A percentile compares a stretch with the other conserved stretches of the same genome.
Conservation (phyloP, 768 basidiomycete genomes). For the Lactifluus hygrophoroides region DNA sequence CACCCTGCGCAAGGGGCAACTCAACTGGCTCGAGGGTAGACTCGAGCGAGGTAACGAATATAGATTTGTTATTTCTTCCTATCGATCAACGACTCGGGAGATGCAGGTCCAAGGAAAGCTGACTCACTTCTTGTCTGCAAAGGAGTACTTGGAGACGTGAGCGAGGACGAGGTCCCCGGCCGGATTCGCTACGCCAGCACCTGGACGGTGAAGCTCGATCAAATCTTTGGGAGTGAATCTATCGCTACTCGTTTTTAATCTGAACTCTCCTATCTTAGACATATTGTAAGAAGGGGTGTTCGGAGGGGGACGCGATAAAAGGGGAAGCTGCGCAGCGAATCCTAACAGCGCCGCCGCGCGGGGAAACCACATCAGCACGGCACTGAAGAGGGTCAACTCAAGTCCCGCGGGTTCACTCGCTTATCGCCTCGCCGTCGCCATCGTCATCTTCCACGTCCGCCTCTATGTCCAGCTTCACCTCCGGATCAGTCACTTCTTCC, state of each 20-base stretch:
- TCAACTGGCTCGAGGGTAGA: conserved; percentile 41
- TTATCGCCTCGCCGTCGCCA: conserved; percentile 34
- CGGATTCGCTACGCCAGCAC: conserved; percentile 54
- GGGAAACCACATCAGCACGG: conserved; percentile 50
- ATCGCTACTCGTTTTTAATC: conserved; percentile 48
- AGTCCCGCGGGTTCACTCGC: conserved; percentile 32
- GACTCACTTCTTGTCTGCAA: conserved; percentile 65
- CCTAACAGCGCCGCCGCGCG: conserved; percentile 43
- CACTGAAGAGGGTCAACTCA: too few species aligned
- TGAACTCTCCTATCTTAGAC: conserved; percentile 33
- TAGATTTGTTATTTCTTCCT: conserved; percentile 58
- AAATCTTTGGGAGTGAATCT: conserved; percentile 67
- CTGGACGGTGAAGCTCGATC: conserved; percentile 60
- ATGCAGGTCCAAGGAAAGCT: not conserved
- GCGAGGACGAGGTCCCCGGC: conserved; percentile 62
- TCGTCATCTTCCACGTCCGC: conserved; percentile 26
- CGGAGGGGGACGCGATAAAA: conserved; percentile 25
- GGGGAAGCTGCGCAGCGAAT: conserved; percentile 46
- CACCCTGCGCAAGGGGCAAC: conserved; percentile 56
- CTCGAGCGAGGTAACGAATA: conserved; percentile 54
- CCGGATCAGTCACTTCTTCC: conserved; percentile 43
- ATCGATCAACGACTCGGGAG: not conserved
- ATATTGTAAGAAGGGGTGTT: conserved; percentile 23
- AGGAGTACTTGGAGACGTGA: conserved; percentile 57
- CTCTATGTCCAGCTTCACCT: conserved; percentile 27